Evolutionary conservation across 2,329 filamentous ascomycete genomes (phyloP).

Genomic region (Apiospora marii): DNA sequence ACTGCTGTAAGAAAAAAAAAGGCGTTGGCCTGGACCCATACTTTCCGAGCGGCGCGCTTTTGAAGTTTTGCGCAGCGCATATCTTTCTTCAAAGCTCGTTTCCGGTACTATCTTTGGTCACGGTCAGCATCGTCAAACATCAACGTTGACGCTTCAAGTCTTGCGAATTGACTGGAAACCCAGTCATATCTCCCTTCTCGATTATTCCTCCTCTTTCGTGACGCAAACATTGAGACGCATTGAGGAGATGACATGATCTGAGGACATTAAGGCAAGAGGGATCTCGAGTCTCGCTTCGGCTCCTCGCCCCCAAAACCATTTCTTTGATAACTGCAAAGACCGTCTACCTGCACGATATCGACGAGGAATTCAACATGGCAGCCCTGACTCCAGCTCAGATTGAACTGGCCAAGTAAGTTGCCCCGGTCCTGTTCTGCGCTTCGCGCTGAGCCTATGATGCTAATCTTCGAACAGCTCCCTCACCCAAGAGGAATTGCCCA

Average conservation of each 20-base stretch:
- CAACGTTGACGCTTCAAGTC: not conserved
- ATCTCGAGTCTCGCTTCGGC: slow-evolving; percentile 26
- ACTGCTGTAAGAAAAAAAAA: slow-evolving; percentile 13
- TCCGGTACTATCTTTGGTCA: not conserved
- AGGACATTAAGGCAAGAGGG: not conserved
- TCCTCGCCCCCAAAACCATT: slow-evolving; percentile 15
- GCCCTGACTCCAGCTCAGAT: slow-evolving; percentile 59
- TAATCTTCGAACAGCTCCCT: slow-evolving; percentile 66
- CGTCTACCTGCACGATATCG: not conserved
- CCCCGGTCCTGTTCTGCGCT: not conserved
- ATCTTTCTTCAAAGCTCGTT: slow-evolving; percentile 6
- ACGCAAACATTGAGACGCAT: slow-evolving; percentile 1
- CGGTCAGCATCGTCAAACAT: not conserved
- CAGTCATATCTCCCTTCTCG: not conserved
- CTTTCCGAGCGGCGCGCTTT: slow-evolving; percentile 17
- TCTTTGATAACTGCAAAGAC: not conserved
- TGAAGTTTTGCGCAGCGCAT: slow-evolving; percentile 21
- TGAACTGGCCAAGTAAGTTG: slow-evolving; percentile 63
- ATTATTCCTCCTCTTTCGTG: not conserved
- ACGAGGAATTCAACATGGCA: slow-evolving; percentile 38
- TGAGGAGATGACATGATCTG: slow-evolving; percentile 23
- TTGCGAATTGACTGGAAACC: not conserved
- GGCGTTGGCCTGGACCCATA: not conserved
- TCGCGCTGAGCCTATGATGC: slow-evolving; percentile 22
- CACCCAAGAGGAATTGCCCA: slow-evolving; percentile 85